Evolutionary conservation across 345 rosid species (phyloP), one percentile per base, ranked within the genome.

Genomic region (Pugionium dolabratum): DNA sequence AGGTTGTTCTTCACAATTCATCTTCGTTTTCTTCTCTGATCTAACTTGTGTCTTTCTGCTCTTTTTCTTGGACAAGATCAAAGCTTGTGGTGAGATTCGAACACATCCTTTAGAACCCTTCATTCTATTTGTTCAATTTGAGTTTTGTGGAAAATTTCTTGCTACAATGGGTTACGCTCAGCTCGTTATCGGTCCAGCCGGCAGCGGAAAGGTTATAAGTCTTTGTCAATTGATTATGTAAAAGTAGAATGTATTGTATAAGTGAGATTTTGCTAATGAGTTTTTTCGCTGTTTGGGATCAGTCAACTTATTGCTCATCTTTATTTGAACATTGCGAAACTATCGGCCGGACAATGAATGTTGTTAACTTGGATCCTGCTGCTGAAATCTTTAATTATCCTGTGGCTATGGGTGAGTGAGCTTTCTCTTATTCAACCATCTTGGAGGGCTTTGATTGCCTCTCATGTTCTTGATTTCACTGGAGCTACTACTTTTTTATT

Each of bases 281-380:
- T 36, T 51, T 4, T 41, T 59, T 25, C 8, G 7, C 1, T 32
- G 9, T 31, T 49, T 48, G 32, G 44, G 6, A 44, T 58, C 83
- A 93, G 98, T 93, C 95, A 7, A 93, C 97, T 62, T 93, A 93
- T 76, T 90, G 97, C 71, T 86, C 92, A 55, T 83, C 87, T 71
- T 72, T 93, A 76, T 66, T 77, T 77, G 82, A 62, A 72, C 89
- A 90, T 54, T 90, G 98, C 43, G 81, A 88, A 74, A 77, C 89
- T 2, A 27, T 79, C 11, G 84, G 86, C 41, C 80, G 89, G 60
- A 77, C 94, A 5, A 80, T 90, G 49, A 73, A 86, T 74, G 64
- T 88, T 39, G 91, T 90, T 57, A 88, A 94, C 79, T 76, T 90
- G 11, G 96, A 94, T 79, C 97, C 99, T 64, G 96, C 97, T 45